Percentiles rank a stretch among this genome's conserved stretches.
phyloP scores from a whole-genome alignment of 108 stramenopile species.

The Cyclotella cryptica region DNA sequence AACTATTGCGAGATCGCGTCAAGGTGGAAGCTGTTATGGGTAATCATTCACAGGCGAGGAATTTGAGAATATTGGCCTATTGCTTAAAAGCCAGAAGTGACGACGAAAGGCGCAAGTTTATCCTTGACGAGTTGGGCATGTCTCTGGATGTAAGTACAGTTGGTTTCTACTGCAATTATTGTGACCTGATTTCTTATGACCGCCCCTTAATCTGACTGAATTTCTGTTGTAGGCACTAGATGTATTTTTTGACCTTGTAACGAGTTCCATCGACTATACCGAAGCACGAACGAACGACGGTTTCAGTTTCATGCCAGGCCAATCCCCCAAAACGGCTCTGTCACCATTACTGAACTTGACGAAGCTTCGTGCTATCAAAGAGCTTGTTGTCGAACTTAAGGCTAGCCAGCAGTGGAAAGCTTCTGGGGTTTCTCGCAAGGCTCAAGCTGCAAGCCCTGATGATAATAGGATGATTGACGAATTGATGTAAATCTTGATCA shows the following conservation, averaged over 20 bases:
- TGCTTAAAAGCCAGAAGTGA: conserved; percentile 65
- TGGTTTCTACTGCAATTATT: background rate
- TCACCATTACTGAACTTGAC: conserved; percentile 58
- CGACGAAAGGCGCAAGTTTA: conserved; percentile 64
- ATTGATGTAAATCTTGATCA: conserved; percentile 7
- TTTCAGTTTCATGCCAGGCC: conserved; percentile 69
- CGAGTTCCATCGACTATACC: conserved; percentile 81
- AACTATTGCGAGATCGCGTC: conserved; percentile 74
- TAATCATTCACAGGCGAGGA: conserved; percentile 72
- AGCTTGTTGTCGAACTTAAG: conserved; percentile 61
- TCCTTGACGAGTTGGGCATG: conserved; percentile 71
- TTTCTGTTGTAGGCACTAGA: conserved; percentile 65
- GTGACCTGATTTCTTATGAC: background rate
- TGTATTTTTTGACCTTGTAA: conserved; percentile 71
- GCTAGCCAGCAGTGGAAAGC: conserved; percentile 64
- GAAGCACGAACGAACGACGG: conserved; percentile 66
- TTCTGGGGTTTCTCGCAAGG: conserved; percentile 27
- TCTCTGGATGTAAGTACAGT: conserved; percentile 78
- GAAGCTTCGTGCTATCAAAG: conserved; percentile 67
- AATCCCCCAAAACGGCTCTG: conserved; percentile 34
- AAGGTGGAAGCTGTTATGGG: conserved; percentile 89
- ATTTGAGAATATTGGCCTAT: conserved; percentile 81
- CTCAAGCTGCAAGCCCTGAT: background rate
- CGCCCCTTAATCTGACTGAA: background rate
- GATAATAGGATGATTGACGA: conserved; percentile 2